Conservation (phyloP, 2,329 filamentous ascomycete species). For the Zasmidium cellare region DNA sequence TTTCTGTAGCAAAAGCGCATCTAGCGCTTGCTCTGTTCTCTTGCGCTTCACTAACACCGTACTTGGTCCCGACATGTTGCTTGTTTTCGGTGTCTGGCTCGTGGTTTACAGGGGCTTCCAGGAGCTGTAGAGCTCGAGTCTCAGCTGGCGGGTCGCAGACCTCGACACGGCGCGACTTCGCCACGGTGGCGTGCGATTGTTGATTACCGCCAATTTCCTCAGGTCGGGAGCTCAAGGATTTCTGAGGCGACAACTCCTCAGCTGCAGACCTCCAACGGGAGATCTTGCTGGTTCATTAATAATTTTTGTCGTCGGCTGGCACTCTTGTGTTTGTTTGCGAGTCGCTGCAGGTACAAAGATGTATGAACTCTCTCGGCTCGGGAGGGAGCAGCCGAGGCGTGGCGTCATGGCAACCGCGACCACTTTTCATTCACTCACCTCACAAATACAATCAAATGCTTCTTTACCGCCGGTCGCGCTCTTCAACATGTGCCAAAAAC, state of each 20-base stretch:
- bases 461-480: too few relatives aligned
- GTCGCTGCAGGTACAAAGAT: neutral
- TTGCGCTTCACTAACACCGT: slow-evolving; percentile 32
- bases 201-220: neutral
- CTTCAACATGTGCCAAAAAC: too few relatives aligned
- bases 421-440: neutral
- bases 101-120: neutral
- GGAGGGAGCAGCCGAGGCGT: neutral
- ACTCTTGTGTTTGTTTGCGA: neutral
- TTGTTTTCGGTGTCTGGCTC: neutral
- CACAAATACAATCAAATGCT: too few relatives aligned
- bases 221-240: neutral
- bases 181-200: neutral
- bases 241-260: too few relatives aligned
- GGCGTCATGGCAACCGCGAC: neutral
- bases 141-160: neutral
- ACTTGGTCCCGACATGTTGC: slow-evolving; percentile 21
- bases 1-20: slow-evolving; percentile 29
- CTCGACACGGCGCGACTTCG: neutral
- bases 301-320: too few relatives aligned
- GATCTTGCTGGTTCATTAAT: too few relatives aligned
- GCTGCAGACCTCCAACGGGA: too few relatives aligned
- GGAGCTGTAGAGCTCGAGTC: neutral
- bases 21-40: slow-evolving; percentile 27
- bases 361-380: neutral